Base-by-base conservation (phyloP, 345 rosid species). In the Citropsis articulata region DNA sequence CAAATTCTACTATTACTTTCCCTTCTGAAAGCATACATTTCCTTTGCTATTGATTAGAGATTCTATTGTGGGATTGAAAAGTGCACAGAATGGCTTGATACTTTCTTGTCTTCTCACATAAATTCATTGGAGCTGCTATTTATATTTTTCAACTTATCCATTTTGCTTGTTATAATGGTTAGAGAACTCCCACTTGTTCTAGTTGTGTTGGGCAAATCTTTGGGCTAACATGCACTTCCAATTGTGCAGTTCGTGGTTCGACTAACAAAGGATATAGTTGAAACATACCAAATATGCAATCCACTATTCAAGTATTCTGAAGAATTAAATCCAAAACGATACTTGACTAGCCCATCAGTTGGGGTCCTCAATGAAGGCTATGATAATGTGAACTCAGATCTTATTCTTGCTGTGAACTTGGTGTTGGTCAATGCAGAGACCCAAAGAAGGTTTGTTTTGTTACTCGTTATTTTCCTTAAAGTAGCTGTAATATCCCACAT, bases 381-480 rank as follows among this genome's bases (percentile, higher is more conserved):
- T 84, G 99, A 94, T 86, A 97, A 97, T 85, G 92, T 83, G 83
- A 93, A 94, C 84, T 94, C 98, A 7, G 99, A 97, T 84, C 98
- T 97, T 71, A 94, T 97, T 88, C 86, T 97, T 81, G 76, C 92
- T 25, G 98, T 91, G 72, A 97, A 97, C 85, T 86, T 77, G 83
- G 81, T 82, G 68, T 83, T 97, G 87, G 80, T 84, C 87, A 93
- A 95, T 82, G 86, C 87, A 79, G 93, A 90, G 69, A 83, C 92
- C 63, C 97, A 90, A 57, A 89, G 88, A 81, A 97, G 99, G 99
- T 94, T 83, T 81, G 91, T 80, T 79, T 75, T 28, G 9, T 40
- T 76, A 64, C 10, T 59, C 50, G 25, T 76, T 35, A 80, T 72
- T 69, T 69, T 16, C 22, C 25, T 73, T 35, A 12, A 45, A 45